Conservation (phyloP, 495 filamentous ascomycete genomes). For the Talaromyces stipitatus region DNA sequence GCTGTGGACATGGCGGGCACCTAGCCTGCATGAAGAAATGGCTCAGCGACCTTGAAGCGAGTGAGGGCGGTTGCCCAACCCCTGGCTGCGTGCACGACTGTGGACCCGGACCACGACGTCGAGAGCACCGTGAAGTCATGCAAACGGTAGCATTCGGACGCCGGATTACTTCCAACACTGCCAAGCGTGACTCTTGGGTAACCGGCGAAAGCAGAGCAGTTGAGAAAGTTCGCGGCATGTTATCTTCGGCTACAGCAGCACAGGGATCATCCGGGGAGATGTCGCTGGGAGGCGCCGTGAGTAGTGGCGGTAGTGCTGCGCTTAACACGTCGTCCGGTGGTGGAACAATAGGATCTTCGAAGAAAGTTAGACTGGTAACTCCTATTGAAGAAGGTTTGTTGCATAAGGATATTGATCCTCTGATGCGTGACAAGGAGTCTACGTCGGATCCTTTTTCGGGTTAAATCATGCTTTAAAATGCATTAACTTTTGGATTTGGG, state of each 20-base stretch:
- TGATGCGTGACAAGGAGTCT: conserved; percentile 6
- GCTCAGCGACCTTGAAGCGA: conserved; percentile 48
- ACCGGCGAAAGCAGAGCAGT: conserved; percentile 37
- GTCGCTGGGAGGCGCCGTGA: background rate
- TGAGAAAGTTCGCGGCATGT: conserved; percentile 41
- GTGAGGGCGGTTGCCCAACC: conserved; percentile 66
- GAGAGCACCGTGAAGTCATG: conserved; percentile 23
- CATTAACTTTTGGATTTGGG: background rate
- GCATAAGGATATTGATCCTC: conserved; percentile 16
- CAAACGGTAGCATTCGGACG: conserved; percentile 19
- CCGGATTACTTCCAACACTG: conserved; percentile 26
- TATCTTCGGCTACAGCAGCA: conserved; percentile 23
- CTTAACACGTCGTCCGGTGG: background rate
- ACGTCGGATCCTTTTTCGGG: conserved; percentile 6
- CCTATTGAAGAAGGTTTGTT: conserved; percentile 35
- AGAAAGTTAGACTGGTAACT: conserved; percentile 37
- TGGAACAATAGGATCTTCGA: conserved; percentile 25
- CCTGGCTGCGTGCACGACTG: conserved; percentile 69
- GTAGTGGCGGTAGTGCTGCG: conserved; percentile 1
- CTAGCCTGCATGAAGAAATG: conserved; percentile 59
- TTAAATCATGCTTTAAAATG: background rate
- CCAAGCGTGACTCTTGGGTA: conserved; percentile 36
- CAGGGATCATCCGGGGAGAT: conserved; percentile 14
- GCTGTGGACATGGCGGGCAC: conserved; percentile 71
- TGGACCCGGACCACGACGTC: conserved; percentile 53